Conservation (phyloP, 1,284 basidiomycete genomes). For the Ceratobasidium sp. region DNA sequence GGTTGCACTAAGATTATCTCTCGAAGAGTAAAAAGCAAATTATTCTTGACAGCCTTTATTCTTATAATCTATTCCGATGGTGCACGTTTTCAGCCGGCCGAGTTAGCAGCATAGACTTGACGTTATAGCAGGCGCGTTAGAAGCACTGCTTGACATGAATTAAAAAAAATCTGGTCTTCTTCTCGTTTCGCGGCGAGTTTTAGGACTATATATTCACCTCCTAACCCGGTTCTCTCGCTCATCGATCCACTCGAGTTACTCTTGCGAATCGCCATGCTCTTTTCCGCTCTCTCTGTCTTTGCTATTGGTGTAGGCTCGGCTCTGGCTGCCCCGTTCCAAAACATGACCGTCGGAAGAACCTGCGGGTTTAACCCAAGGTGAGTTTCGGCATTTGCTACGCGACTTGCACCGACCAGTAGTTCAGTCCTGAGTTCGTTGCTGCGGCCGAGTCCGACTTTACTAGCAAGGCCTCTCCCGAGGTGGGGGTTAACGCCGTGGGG, state of each 20-base stretch:
- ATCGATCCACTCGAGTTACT: background rate
- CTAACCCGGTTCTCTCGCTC: background rate
- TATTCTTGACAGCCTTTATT: too few species aligned
- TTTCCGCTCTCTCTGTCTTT: conserved; percentile 11
- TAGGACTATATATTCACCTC: conserved; percentile 7
- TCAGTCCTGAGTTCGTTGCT: conserved; percentile 10
- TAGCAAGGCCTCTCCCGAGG: background rate
- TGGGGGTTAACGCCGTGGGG: background rate
- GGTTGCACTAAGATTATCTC: too few species aligned
- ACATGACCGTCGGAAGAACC: background rate
- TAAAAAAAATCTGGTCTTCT: too few species aligned
- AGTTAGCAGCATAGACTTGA: too few species aligned
- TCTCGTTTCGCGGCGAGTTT: too few species aligned
- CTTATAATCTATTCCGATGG: too few species aligned
- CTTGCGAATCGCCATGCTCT: conserved; percentile 1
- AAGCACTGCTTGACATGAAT: too few species aligned
- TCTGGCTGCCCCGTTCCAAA: conserved; percentile 15
- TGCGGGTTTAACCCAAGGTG: conserved; percentile 6
- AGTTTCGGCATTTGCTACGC: background rate
- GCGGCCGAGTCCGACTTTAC: conserved; percentile 21
- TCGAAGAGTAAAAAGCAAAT: too few species aligned
- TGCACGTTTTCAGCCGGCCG: too few species aligned
- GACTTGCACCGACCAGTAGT: background rate
- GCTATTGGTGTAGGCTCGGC: conserved; percentile 7
- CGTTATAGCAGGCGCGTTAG: too few species aligned